Conservation (phyloP, 2,329 filamentous ascomycete species). For the Pyricularia sp. region DNA sequence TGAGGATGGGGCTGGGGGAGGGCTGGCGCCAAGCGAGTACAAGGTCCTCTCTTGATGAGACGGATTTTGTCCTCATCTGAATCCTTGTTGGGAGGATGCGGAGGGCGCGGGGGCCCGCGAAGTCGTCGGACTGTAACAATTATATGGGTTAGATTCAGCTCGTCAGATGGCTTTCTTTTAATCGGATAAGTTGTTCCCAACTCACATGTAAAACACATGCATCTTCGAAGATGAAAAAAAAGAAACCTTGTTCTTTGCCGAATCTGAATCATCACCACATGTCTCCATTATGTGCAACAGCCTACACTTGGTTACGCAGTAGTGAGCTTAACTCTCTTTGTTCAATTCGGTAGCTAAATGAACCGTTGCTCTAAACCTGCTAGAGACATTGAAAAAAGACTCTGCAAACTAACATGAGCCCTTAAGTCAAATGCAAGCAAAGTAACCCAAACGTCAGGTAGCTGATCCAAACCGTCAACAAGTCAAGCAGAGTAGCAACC, state of each 20-base stretch:
- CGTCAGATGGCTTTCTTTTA: not conserved
- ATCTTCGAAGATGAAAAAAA: no score
- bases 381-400: not conserved
- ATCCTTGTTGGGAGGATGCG: not conserved
- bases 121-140: not conserved
- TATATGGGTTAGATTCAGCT: not conserved
- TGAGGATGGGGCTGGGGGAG: not conserved
- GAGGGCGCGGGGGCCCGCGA: not conserved
- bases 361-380: not conserved
- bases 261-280: not conserved
- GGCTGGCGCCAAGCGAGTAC: not conserved
- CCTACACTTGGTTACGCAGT: not conserved
- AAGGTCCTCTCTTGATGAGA: not conserved
- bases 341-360: not conserved
- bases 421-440: not conserved
- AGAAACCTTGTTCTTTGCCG: not conserved
- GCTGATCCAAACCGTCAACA: not conserved
- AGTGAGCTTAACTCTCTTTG: not conserved
- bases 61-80: not conserved
- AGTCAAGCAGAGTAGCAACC: not conserved
- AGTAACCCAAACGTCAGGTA: not conserved
- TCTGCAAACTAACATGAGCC: not conserved
- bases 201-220: not conserved
- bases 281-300: not conserved
- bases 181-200: not conserved